A percentile compares a stretch with the other conserved stretches of the same genome.
phyloP scores from a whole-genome alignment of 306 rosid species.

The Cucurbita pepo region DNA sequence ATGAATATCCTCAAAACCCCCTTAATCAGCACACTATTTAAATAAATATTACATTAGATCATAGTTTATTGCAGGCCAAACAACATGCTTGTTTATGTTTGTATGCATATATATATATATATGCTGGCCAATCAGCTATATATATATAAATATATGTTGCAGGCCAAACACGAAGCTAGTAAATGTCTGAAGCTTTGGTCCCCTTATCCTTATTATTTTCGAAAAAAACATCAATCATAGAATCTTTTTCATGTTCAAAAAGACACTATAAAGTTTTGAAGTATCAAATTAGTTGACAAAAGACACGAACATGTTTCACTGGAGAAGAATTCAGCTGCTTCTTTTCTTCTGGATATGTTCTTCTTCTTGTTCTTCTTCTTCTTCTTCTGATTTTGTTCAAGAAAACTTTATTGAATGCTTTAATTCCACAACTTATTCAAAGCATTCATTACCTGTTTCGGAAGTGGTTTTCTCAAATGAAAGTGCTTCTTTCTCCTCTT shows the following conservation, averaged over 20 bases:
- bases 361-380: not conserved
- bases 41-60: not conserved
- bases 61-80: not conserved
- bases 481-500: slow-evolving; percentile 1
- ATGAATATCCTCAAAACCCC: not conserved
- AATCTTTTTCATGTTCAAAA: not conserved
- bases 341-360: not conserved
- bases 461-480: not conserved
- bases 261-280: not conserved
- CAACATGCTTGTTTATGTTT: not conserved
- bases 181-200: not conserved
- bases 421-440: not conserved
- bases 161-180: not conserved
- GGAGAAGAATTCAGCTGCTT: not conserved
- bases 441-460: not conserved
- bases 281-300: not conserved
- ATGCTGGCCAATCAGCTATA: not conserved
- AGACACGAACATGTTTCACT: not conserved
- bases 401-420: not conserved
- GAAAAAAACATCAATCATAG: not conserved
- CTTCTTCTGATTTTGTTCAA: not conserved
- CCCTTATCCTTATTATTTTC: not conserved
- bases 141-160: not conserved
- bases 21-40: not conserved
- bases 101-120: not conserved